phyloP scores from a whole-genome alignment of 495 filamentous ascomycete species.

The Penicillium daleae region DNA sequence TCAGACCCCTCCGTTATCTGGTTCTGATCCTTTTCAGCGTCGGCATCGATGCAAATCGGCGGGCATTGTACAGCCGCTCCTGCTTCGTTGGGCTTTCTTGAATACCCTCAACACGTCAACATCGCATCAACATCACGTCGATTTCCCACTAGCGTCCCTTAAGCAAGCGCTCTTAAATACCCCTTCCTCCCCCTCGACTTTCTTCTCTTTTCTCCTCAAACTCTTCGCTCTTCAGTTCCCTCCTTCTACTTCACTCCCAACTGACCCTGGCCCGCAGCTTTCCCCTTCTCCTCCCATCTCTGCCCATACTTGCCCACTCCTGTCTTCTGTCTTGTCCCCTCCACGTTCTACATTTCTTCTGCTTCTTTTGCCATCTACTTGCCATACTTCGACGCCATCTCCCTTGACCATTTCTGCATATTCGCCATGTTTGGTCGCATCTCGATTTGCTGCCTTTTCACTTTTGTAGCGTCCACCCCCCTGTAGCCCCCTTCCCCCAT shows the following conservation, averaged over 20 bases:
- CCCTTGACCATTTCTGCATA: background rate
- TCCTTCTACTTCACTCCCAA: conserved; percentile 2
- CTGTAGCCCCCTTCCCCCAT: background rate
- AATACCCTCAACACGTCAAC: background rate
- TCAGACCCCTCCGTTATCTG: background rate
- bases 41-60: background rate
- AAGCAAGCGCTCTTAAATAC: background rate
- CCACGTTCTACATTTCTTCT: background rate
- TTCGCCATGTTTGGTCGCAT: no score
- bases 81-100: background rate
- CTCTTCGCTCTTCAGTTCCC: background rate
- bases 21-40: background rate
- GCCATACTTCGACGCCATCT: no score
- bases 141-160: background rate
- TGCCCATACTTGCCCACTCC: background rate
- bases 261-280: background rate
- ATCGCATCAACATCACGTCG: background rate
- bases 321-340: background rate
- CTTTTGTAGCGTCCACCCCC: background rate
- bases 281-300: background rate
- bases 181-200: background rate
- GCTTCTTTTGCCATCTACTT: background rate
- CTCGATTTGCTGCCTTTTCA: background rate
- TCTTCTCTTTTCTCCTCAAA: background rate
- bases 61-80: background rate